These are phyloP conservation scores for Raphanus sativus DNA, from an alignment of 345 rosid species.

Conservation along the genomic window DNA sequence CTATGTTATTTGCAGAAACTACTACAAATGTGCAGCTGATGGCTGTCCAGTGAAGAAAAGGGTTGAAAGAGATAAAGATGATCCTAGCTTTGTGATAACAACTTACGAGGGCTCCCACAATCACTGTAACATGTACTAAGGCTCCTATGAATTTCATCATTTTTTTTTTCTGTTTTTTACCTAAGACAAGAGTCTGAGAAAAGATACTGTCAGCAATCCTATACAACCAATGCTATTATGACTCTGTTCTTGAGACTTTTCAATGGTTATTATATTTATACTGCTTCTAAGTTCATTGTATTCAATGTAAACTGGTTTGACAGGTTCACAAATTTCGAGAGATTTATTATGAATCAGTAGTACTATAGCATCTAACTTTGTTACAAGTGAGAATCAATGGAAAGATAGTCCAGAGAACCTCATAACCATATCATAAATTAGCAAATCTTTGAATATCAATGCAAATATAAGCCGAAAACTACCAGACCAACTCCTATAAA, in stretches of 20 bases:
- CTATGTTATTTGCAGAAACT: not conserved
- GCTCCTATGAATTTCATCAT: not conserved
- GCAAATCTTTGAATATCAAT: conserved; percentile 13
- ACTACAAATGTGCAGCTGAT: not conserved
- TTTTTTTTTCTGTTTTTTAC: too few species aligned
- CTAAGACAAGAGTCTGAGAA: too few species aligned
- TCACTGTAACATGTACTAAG: not conserved
- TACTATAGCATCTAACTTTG: conserved; percentile 10
- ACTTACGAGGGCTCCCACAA: not conserved
- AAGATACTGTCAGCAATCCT: too few species aligned
- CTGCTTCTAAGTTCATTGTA: conserved; percentile 3
- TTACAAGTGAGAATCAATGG: not conserved
- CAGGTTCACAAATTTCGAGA: conserved; percentile 10
- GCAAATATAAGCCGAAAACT: not conserved
- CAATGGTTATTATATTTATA: conserved; percentile 1
- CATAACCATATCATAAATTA: not conserved
- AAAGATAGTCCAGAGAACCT: not conserved
- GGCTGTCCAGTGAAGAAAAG: not conserved
- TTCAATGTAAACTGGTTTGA: conserved; percentile 14
- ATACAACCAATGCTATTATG: conserved; percentile 5
- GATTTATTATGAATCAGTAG: conserved; percentile 3
- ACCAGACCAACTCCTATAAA: conserved; percentile 2
- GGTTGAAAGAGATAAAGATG: not conserved
- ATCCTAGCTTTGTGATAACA: not conserved
- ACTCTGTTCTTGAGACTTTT: conserved; percentile 16